These are phyloP conservation scores for Phaffia rhodozyma DNA, from an alignment of 1,284 basidiomycete species.

Conservation along the genomic window DNA sequence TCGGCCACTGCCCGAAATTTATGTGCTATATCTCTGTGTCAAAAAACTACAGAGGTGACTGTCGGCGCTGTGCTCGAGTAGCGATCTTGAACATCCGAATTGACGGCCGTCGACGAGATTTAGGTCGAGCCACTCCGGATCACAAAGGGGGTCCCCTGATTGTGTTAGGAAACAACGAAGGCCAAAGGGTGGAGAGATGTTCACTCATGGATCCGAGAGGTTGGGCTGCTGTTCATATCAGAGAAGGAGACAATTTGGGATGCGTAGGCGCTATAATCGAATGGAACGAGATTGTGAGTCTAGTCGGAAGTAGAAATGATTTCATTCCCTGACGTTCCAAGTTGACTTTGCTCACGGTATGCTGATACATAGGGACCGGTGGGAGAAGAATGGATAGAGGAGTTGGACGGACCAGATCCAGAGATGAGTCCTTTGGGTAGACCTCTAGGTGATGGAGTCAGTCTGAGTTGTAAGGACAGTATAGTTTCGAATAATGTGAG, in stretches of 20 bases:
- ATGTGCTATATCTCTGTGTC: background rate
- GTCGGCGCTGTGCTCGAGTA: conserved; percentile 35
- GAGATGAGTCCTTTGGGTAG: conserved; percentile 33
- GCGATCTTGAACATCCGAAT: conserved; percentile 31
- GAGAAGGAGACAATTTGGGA: conserved; percentile 34
- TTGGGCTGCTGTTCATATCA: conserved; percentile 34
- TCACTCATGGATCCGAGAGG: conserved; percentile 32
- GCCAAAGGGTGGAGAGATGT: conserved; percentile 30
- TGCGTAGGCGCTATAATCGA: conserved; percentile 32
- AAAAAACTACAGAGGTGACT: conserved; percentile 28
- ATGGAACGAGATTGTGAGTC: conserved; percentile 31
- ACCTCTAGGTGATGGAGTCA: conserved; percentile 35
- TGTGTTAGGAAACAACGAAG: conserved; percentile 35
- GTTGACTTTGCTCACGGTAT: background rate
- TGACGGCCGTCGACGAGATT: conserved; percentile 30
- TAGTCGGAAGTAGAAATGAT: no score
- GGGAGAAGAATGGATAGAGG: conserved; percentile 35
- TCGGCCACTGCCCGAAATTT: background rate
- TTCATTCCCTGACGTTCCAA: no score
- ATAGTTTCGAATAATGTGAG: conserved; percentile 30
- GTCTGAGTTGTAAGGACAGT: conserved; percentile 33
- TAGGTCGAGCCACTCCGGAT: conserved; percentile 26
- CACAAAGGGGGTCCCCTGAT: conserved; percentile 26
- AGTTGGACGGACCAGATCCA: conserved; percentile 34
- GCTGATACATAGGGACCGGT: conserved; percentile 26